Evolutionary conservation across 2,329 filamentous ascomycete species (phyloP), one percentile per base, ranked within the genome.

Genomic region (Cercospora zeae-maydis): DNA sequence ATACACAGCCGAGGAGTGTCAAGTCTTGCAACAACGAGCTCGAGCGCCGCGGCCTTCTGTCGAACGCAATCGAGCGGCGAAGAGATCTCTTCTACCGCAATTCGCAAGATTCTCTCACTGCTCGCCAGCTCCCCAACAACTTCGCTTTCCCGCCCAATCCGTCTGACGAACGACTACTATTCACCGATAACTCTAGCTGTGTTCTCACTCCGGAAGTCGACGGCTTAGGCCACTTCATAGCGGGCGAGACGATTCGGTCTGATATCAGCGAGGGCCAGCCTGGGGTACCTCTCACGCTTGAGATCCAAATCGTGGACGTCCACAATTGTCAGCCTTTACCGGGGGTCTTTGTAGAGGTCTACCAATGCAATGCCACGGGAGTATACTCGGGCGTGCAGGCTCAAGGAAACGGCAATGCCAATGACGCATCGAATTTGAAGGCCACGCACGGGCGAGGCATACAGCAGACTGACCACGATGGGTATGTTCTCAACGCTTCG

Each of bases 291-390:
- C 59, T 80, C 10, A 71, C 75, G 52, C 68, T 81, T 10, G 79
- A 81, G 58, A 72, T 78, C 45, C 78, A 81, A 64, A 74, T 79
- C 63, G 74, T 81, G 45, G 74, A 81, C 61, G 73, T 77, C 31
- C 71, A 74, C 27, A 80, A 75, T 30, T 80, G 79, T 70, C 67
- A 76, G 61, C 73, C 77, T 1, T 70, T 81, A 2, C 71, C 76
- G 2, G 70, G 79, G 1, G 72, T 77, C 10, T 75, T 77, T 60
- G 63, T 80, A 4, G 79, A 81, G 62, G 72, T 79, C 24, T 81
- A 79, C 77, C 59, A 59, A 65, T 76, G 75, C 72, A 81, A 81
- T 67, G 66, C 78, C 13, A 79, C 78, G 2, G 79, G 79, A 33
- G 76, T 80, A 13, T 81, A 81, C 71, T 77, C 74, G 4, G 78